Conservation (phyloP, 129 eudicot genomes). For the Oenanthe sinensis region DNA sequence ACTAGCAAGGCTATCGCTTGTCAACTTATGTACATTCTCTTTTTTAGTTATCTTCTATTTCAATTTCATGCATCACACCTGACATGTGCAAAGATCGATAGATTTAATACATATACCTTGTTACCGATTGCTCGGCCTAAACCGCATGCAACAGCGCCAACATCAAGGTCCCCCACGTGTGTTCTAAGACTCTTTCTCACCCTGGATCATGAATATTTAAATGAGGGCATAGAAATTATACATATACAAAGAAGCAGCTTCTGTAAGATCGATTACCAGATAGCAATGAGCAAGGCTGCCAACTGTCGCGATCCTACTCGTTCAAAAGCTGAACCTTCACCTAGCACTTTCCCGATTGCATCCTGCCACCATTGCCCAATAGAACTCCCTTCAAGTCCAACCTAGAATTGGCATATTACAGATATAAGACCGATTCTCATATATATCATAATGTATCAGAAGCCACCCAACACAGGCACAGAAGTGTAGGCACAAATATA, state of each 20-base stretch:
- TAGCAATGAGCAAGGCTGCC: constrained; percentile 80
- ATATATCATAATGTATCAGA: not conserved
- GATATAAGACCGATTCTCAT: not conserved
- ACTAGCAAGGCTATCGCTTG: no score
- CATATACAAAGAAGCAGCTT: not conserved
- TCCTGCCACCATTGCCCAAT: constrained; percentile 97
- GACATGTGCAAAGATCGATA: not conserved
- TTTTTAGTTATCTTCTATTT: no score
- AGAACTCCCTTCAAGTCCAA: constrained; percentile 98
- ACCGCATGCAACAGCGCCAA: constrained; percentile 95
- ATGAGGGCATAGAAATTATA: constrained; percentile 7
- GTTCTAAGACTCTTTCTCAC: constrained; percentile 74
- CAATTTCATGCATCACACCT: not conserved
- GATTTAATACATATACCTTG: constrained; percentile 44
- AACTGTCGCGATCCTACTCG: constrained; percentile 94
- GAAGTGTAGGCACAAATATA: no score
- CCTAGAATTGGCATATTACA: constrained; percentile 37
- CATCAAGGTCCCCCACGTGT: constrained; percentile 94
- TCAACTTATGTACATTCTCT: no score
- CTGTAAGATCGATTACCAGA: constrained; percentile 38
- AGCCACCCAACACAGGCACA: not conserved
- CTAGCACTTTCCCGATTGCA: constrained; percentile 82
- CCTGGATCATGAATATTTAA: constrained; percentile 35
- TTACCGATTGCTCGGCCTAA: constrained; percentile 95
- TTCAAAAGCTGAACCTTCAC: constrained; percentile 75